Evolutionary conservation across 345 rosid genomes (phyloP).

Genomic region (Rubroshorea leprosula): DNA sequence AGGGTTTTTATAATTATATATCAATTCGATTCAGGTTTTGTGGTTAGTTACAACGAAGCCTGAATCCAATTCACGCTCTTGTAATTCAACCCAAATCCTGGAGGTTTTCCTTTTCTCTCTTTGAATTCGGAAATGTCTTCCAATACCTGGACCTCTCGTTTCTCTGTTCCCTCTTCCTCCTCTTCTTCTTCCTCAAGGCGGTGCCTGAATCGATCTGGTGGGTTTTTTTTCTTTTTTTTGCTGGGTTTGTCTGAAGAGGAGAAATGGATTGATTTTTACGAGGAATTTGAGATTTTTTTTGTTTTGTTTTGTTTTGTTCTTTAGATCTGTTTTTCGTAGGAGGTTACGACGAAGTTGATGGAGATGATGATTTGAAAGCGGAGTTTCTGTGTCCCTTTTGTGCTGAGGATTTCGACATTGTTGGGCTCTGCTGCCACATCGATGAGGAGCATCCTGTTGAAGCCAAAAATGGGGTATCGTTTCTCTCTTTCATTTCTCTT

Average conservation of each 20-base stretch:
- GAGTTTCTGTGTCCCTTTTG: conserved; percentile 79
- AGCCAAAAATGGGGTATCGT: conserved; percentile 66
- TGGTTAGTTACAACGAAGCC: not conserved
- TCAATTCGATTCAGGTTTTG: not conserved
- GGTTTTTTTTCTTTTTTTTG: not conserved
- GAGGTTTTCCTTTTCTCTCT: not conserved
- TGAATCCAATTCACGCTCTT: no score
- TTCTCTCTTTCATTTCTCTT: not conserved
- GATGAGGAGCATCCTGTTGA: conserved; percentile 92
- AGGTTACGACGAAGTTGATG: conserved; percentile 48
- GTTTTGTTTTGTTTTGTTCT: not conserved
- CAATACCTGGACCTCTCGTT: conserved; percentile 39
- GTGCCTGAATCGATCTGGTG: conserved; percentile 41
- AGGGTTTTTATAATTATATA: conserved; percentile 14
- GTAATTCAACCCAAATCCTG: not conserved
- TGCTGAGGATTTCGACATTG: conserved; percentile 74
- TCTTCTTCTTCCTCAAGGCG: conserved; percentile 42
- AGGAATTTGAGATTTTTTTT: not conserved
- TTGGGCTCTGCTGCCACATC: conserved; percentile 82
- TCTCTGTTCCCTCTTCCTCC: conserved; percentile 31
- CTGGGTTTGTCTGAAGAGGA: not conserved
- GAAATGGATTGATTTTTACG: not conserved
- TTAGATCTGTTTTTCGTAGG: conserved; percentile 49
- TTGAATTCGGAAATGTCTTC: conserved; percentile 27
- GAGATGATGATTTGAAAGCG: conserved; percentile 54